Evolutionary conservation across 2,329 filamentous ascomycete genomes (phyloP).

Genomic region (Biscogniauxia marginata): DNA sequence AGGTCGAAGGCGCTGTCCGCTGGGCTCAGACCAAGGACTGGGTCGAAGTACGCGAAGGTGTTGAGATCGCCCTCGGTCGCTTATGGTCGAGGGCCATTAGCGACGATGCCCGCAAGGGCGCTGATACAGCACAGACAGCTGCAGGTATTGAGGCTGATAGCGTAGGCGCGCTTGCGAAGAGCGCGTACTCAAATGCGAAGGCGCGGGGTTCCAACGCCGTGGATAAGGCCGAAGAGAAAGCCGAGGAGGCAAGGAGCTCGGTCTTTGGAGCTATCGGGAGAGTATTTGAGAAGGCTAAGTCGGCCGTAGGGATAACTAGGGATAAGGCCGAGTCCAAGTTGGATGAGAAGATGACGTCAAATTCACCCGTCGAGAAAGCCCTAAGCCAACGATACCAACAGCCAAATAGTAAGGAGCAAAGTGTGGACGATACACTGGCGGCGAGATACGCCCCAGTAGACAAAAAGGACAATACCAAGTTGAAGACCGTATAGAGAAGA

Average conservation of each 20-base stretch:
- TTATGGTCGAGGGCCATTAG: conserved; percentile 44
- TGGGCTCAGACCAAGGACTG: conserved; percentile 68
- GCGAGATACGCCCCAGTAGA: conserved; percentile 31
- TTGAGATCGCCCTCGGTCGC: conserved; percentile 49
- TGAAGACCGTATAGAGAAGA: conserved; percentile 17
- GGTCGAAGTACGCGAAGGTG: conserved; percentile 57
- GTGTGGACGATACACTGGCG: conserved; percentile 34
- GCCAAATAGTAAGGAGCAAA: conserved; percentile 39
- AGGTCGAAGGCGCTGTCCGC: conserved; percentile 64
- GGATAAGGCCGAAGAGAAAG: conserved; percentile 31
- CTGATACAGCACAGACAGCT: conserved; percentile 30
- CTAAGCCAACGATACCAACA: conserved; percentile 52
- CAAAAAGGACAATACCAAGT: conserved; percentile 39
- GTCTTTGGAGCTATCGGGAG: conserved; percentile 40
- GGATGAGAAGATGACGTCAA: conserved; percentile 34
- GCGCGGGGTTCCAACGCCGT: conserved; percentile 26
- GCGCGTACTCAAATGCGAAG: conserved; percentile 32
- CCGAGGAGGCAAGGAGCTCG: conserved; percentile 37
- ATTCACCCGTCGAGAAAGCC: conserved; percentile 52
- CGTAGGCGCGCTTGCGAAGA: conserved; percentile 31
- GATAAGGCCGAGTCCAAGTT: conserved; percentile 33
- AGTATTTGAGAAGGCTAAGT: conserved; percentile 39
- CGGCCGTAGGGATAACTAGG: conserved; percentile 36
- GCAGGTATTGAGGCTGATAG: conserved; percentile 26
- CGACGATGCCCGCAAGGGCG: conserved; percentile 19